Evolutionary conservation across 2,329 filamentous ascomycete genomes (phyloP).

Genomic region (Tolypocladium album): DNA sequence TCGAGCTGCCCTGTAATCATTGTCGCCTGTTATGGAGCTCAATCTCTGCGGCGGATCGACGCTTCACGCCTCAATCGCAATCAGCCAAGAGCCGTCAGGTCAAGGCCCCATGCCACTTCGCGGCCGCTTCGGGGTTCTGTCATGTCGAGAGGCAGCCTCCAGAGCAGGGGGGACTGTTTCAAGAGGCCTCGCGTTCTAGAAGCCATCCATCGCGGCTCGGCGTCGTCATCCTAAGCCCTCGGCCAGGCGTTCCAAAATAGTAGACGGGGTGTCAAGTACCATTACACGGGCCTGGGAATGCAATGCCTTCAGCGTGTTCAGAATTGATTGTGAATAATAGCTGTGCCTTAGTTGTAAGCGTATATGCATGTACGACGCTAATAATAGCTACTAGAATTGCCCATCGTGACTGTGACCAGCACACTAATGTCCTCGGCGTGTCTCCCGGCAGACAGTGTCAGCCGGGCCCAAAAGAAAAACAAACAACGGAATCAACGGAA

Average conservation of each 20-base stretch:
- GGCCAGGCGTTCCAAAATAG: background rate
- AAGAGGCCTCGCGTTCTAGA: background rate
- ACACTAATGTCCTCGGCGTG: slow-evolving; percentile 16
- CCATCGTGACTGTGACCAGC: slow-evolving; percentile 19
- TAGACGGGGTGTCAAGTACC: background rate
- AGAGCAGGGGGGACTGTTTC: background rate
- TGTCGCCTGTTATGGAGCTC: background rate
- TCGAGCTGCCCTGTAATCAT: background rate
- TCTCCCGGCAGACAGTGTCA: slow-evolving; percentile 18
- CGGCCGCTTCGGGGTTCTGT: background rate
- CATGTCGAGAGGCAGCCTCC: background rate
- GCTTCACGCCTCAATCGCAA: background rate
- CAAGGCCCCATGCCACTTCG: background rate
- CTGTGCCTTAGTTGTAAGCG: background rate
- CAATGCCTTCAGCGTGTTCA: too few species aligned
- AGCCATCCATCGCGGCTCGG: background rate
- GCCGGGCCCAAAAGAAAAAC: background rate
- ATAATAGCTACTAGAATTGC: slow-evolving; percentile 10
- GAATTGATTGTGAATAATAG: background rate
- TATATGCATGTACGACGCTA: slow-evolving; percentile 1
- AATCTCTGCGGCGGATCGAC: background rate
- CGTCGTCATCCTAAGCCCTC: background rate
- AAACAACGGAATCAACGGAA: background rate
- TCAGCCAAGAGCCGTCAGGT: background rate
- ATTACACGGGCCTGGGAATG: background rate